A percentile compares a stretch with the other conserved stretches of the same genome.
phyloP scores from a whole-genome alignment of 2,329 filamentous ascomycete genomes.

The Colletotrichum camelliae region DNA sequence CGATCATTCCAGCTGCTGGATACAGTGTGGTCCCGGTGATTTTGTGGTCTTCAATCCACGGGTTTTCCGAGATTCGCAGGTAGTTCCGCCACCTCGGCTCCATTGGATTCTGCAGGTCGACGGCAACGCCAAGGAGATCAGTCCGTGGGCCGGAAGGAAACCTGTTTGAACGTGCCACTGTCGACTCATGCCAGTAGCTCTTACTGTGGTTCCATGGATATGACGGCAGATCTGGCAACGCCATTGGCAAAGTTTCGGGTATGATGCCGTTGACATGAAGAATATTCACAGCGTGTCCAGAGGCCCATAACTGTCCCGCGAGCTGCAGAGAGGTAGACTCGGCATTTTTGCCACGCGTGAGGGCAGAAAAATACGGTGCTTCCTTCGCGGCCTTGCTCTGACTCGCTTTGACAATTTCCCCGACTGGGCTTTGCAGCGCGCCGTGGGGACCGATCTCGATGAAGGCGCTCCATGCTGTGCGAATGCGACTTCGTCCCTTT shows the following conservation, averaged over 20 bases:
- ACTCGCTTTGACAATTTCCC: constrained; percentile 46
- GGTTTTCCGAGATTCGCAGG: constrained; percentile 34
- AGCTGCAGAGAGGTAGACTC: constrained; percentile 27
- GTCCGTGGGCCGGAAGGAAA: background rate
- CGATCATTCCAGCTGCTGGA: constrained; percentile 38
- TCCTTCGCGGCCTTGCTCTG: constrained; percentile 28
- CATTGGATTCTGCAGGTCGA: background rate
- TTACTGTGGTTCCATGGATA: constrained; percentile 23
- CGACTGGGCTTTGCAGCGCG: constrained; percentile 43
- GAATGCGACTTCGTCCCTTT: background rate
- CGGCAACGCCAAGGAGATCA: background rate
- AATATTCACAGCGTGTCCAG: constrained; percentile 28
- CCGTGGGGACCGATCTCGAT: constrained; percentile 42
- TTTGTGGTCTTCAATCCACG: constrained; percentile 52
- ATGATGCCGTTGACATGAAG: constrained; percentile 32
- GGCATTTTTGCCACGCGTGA: constrained; percentile 28
- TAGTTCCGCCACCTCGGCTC: constrained; percentile 14
- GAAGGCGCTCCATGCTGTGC: constrained; percentile 7
- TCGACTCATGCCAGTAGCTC: constrained; percentile 19
- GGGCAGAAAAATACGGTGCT: constrained; percentile 31
- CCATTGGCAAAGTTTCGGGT: constrained; percentile 8
- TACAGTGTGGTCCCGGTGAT: constrained; percentile 48
- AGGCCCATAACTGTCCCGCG: background rate
- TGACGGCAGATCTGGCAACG: constrained; percentile 22
- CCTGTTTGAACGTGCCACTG: background rate